Evolutionary conservation across 768 basidiomycete species (phyloP).

Genomic region (Nidula microcarpa): DNA sequence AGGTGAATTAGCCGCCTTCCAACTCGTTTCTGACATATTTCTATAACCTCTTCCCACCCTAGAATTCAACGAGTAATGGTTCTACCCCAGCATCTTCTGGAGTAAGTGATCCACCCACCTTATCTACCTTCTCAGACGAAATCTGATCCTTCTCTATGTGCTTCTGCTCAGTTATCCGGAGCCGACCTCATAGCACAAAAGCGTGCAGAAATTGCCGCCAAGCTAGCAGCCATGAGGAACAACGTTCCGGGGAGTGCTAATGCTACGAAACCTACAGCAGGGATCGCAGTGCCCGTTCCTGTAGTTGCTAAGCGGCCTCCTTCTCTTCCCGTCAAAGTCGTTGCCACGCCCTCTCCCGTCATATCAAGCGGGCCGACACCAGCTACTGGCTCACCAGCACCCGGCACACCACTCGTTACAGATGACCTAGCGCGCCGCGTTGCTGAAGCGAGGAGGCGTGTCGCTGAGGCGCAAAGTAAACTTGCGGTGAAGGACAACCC

Average conservation of each 20-base stretch:
- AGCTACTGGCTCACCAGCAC: slow-evolving; percentile 21
- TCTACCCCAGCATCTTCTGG: slow-evolving; percentile 23
- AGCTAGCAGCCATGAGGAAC: slow-evolving; percentile 72
- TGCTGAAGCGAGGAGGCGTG: slow-evolving; percentile 82
- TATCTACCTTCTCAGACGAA: not conserved
- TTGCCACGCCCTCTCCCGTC: slow-evolving; percentile 28
- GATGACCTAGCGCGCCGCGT: slow-evolving; percentile 71
- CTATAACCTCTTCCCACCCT: slow-evolving; percentile 63
- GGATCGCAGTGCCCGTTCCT: slow-evolving; percentile 38
- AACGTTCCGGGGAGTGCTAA: slow-evolving; percentile 21
- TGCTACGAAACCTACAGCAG: slow-evolving; percentile 5
- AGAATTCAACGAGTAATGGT: slow-evolving; percentile 51
- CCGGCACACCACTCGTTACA: slow-evolving; percentile 40
- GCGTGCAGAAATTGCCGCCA: slow-evolving; percentile 81
- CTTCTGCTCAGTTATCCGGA: slow-evolving; percentile 34
- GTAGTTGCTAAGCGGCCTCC: slow-evolving; percentile 32
- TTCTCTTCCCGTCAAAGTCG: slow-evolving; percentile 22
- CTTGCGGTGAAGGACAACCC: slow-evolving; percentile 79
- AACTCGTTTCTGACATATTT: slow-evolving; percentile 49
- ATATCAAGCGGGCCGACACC: slow-evolving; percentile 39
- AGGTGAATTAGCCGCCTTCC: slow-evolving; percentile 70
- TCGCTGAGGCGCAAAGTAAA: slow-evolving; percentile 78
- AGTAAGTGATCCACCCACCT: slow-evolving; percentile 33
- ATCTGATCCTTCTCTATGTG: not conserved
- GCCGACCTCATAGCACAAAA: slow-evolving; percentile 79